Evolutionary conservation across 2,329 filamentous ascomycete genomes (phyloP).

Genomic region (Aspergillus sp.): DNA sequence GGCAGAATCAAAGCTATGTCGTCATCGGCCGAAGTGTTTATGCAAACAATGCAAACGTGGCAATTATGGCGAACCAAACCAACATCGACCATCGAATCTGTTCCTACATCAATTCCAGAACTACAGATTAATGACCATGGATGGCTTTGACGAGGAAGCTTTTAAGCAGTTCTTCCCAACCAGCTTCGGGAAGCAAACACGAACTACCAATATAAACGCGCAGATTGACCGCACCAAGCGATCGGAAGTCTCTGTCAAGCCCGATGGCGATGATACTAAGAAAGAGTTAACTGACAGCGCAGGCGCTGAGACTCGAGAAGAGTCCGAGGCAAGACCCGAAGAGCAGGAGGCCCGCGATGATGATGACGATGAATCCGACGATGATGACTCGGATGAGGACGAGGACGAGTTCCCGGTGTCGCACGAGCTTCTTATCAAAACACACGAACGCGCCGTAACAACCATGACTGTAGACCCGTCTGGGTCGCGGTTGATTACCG

Average conservation of each 20-base stretch:
- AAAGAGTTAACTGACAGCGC: conserved; percentile 14
- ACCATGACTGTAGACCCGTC: conserved; percentile 76
- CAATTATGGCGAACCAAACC: conserved; percentile 20
- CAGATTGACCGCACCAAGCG: conserved; percentile 77
- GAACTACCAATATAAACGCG: conserved; percentile 64
- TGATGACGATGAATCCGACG: conserved; percentile 40
- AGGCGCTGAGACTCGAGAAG: conserved; percentile 14
- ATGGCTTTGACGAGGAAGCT: conserved; percentile 40
- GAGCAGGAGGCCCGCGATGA: conserved; percentile 1
- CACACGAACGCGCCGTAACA: conserved; percentile 82
- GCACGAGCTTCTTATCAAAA: conserved; percentile 87
- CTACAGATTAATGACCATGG: conserved; percentile 22
- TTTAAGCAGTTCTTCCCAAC: conserved; percentile 62
- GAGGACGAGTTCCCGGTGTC: conserved; percentile 87
- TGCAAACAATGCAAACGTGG: conserved; percentile 8
- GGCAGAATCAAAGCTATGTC: neutral
- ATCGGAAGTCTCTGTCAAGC: conserved; percentile 36
- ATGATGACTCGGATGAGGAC: conserved; percentile 62
- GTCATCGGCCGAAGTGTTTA: neutral
- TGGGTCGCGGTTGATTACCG: conserved; percentile 79
- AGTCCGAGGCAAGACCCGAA: conserved; percentile 11
- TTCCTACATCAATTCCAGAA: neutral
- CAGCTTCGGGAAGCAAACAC: conserved; percentile 76
- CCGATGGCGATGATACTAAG: conserved; percentile 13
- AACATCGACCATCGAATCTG: neutral